phyloP scores from a whole-genome alignment of 768 basidiomycete genomes.

The Trametopsis cervina region DNA sequence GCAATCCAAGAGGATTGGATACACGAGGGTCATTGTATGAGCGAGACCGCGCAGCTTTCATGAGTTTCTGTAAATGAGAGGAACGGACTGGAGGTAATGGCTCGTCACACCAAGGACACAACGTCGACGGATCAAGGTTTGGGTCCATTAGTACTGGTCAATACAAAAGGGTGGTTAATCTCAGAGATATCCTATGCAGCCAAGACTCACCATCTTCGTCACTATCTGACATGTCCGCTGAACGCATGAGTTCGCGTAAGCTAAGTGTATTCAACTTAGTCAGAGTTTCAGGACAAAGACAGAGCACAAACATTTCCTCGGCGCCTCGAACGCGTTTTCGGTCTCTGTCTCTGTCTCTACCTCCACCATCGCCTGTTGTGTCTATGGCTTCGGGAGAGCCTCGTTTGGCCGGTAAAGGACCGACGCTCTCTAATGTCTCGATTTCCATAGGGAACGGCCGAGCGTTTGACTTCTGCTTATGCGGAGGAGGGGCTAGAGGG shows the following conservation, averaged over 20 bases:
- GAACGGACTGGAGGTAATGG: slow-evolving; percentile 59
- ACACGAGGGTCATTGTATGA: slow-evolving; percentile 59
- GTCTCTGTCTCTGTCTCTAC: slow-evolving; percentile 23
- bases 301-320: slow-evolving; percentile 14
- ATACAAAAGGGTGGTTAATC: background rate
- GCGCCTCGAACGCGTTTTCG: slow-evolving; percentile 22
- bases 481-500: background rate
- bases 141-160: slow-evolving; percentile 44
- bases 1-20: slow-evolving; percentile 60
- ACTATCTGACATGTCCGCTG: slow-evolving; percentile 9
- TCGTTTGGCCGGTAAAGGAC: slow-evolving; percentile 26
- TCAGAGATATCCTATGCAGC: too few species aligned
- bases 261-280: slow-evolving; percentile 8
- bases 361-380: slow-evolving; percentile 12
- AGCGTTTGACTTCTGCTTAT: slow-evolving; percentile 1
- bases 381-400: slow-evolving; percentile 24
- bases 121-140: slow-evolving; percentile 50
- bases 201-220: slow-evolving; percentile 17
- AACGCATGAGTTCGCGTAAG: slow-evolving; percentile 9
- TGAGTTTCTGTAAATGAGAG: slow-evolving; percentile 45
- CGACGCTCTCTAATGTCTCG: slow-evolving; percentile 34
- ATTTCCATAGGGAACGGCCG: slow-evolving; percentile 46
- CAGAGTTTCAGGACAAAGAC: too few species aligned
- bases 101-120: slow-evolving; percentile 81
- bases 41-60: slow-evolving; percentile 43